Evolutionary conservation across 805 yeast species (phyloP).

Genomic region (Starmera dryadoides): DNA sequence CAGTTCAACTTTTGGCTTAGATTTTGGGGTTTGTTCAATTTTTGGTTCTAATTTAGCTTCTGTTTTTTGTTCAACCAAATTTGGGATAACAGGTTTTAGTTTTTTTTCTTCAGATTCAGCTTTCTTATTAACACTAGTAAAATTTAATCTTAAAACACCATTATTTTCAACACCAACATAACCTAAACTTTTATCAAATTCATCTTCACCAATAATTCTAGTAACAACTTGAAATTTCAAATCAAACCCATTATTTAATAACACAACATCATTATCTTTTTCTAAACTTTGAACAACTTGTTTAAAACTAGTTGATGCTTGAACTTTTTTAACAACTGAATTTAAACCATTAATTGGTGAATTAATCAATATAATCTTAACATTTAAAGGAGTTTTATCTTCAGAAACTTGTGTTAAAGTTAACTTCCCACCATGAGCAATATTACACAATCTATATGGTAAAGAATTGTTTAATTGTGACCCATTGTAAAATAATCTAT

Average conservation of each 20-base stretch:
- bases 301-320: conserved; percentile 7
- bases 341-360: conserved; percentile 11
- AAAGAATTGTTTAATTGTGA: conserved; percentile 27
- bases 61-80: background rate
- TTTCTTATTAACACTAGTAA: background rate
- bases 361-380: conserved; percentile 24
- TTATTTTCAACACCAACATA: conserved; percentile 18
- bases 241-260: conserved; percentile 9
- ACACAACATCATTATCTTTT: conserved; percentile 7
- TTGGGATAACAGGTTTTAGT: background rate
- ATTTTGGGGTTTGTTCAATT: background rate
- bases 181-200: conserved; percentile 4
- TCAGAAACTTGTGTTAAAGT: conserved; percentile 13
- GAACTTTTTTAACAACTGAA: conserved; percentile 18
- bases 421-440: conserved; percentile 39
- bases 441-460: conserved; percentile 35
- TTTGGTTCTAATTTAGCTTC: background rate
- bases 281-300: conserved; percentile 12
- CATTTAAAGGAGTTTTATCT: conserved; percentile 13
- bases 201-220: conserved; percentile 9
- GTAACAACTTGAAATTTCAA: conserved; percentile 16
- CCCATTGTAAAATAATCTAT: conserved; percentile 21
- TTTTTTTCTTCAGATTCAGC: background rate
- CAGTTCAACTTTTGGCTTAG: background rate
- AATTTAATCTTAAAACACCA: conserved; percentile 18